Percentiles rank a stretch among this genome's conserved stretches.
These are phyloP conservation scores for Lycium barbarum DNA, from an alignment of 257 asterid genomes.

Conservation along the genomic window DNA sequence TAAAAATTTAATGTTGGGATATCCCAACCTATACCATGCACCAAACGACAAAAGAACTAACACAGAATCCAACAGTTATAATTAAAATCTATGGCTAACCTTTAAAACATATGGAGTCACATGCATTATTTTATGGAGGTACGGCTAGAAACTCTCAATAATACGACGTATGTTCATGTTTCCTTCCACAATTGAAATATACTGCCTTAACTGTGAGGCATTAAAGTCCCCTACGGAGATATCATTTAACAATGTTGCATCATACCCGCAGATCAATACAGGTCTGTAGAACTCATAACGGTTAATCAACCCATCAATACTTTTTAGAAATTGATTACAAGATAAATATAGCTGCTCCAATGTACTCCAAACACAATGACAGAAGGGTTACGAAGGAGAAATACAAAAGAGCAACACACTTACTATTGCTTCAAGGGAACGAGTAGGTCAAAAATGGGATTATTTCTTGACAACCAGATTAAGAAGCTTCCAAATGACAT, in stretches of 20 bases:
- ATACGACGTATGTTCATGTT: not conserved
- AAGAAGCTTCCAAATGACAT: slow-evolving; percentile 35
- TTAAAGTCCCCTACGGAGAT: not conserved
- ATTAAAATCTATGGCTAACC: not conserved
- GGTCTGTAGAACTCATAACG: slow-evolving; percentile 35
- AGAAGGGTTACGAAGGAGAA: slow-evolving; percentile 3
- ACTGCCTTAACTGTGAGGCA: not conserved
- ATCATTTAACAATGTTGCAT: not conserved
- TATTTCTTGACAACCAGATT: slow-evolving; percentile 46
- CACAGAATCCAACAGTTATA: not conserved
- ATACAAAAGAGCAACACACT: slow-evolving; percentile 34
- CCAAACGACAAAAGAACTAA: too few species aligned
- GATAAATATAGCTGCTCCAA: slow-evolving; percentile 38
- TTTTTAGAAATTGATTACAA: not conserved
- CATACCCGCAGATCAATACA: slow-evolving; percentile 52
- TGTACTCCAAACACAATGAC: slow-evolving; percentile 3
- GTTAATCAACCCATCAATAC: not conserved
- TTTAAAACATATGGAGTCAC: not conserved
- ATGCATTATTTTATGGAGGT: not conserved
- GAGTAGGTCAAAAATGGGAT: slow-evolving; percentile 36
- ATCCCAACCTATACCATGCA: too few species aligned
- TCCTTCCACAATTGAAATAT: not conserved
- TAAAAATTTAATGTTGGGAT: too few species aligned
- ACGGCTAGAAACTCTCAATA: not conserved
- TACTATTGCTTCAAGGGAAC: slow-evolving; percentile 53